Evolutionary conservation across 257 asterid species (phyloP).

Genomic region (Forsythia viridissima): DNA sequence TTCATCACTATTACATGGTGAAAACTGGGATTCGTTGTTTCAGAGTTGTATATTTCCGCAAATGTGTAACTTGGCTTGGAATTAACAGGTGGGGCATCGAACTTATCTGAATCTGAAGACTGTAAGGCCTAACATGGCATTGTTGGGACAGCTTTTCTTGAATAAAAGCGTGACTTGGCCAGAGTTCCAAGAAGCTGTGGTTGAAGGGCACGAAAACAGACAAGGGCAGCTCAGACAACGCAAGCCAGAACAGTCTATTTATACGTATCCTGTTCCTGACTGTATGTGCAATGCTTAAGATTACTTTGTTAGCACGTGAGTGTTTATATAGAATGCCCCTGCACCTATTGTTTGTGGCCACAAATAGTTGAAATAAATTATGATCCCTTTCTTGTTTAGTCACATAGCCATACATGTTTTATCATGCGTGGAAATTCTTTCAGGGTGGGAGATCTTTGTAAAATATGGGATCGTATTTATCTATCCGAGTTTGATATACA

Average conservation of each 20-base stretch:
- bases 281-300: slow-evolving; percentile 79
- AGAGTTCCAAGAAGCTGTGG: slow-evolving; percentile 64
- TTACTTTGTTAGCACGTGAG: not conserved
- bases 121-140: slow-evolving; percentile 85
- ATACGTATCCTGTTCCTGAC: slow-evolving; percentile 91
- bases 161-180: slow-evolving; percentile 78
- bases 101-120: slow-evolving; percentile 73
- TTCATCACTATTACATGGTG: not conserved
- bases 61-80: not conserved
- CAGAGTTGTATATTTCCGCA: not conserved
- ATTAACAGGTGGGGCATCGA: slow-evolving; percentile 74
- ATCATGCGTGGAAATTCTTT: not conserved
- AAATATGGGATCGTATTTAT: slow-evolving; percentile 10
- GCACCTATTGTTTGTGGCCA: slow-evolving; percentile 20
- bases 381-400: slow-evolving; percentile 10
- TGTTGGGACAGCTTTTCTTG: slow-evolving; percentile 87
- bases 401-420: slow-evolving; percentile 14
- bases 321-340: not conserved
- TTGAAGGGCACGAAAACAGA: slow-evolving; percentile 75
- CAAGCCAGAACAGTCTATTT: slow-evolving; percentile 71
- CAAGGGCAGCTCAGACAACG: slow-evolving; percentile 83
- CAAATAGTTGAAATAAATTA: slow-evolving; percentile 20
- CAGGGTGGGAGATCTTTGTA: not conserved
- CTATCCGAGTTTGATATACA: not conserved
- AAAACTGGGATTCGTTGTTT: not conserved